Evolutionary conservation across 1,284 basidiomycete genomes (phyloP), one percentile per base, ranked within the genome.

Genomic region (Sporisorium reilianum): DNA sequence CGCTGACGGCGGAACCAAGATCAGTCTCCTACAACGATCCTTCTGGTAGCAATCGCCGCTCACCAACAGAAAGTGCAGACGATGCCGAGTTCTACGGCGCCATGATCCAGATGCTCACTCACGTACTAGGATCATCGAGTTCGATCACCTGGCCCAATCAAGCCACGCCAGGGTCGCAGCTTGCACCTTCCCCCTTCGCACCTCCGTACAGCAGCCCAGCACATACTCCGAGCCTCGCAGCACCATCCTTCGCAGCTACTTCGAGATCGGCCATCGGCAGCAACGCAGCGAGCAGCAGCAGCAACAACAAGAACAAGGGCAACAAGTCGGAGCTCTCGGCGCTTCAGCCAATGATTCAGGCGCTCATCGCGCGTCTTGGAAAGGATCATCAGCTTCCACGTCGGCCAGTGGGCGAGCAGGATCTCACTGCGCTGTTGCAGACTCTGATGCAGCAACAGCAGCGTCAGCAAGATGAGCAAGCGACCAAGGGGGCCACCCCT

Each of bases 91-190:
- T 80, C 55, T 80, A 80, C 50, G 59, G 71, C 32, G 73, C 72
- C 25, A 76, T 77, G 55, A 80, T 80, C 42, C 79, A 80, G 58
- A 75, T 80, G 62, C 73, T 80, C 46, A 80, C 79, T 10, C 77
- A 79, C 40, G 67, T 80, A 4, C 62, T 80, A 16, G 79, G 79
- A 12, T 77, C 77, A 22, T 78, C 77, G 14, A 68, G 72, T 54
- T 67, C 71, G 9, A 36, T 64, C 26, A 41, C 64, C 1, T 79
- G 77, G 77, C 72, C 71, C 20, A 61, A 59, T 44, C 64, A 71
- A 14, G 44, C 56, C 5, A 71, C 67, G 8, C 69, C 74, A 2
- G 64, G 55, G 20, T 67, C 70, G 12, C 70, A 74, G 54, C 57
- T 74, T 6, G 64, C 65, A 5, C 58, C 73, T 3, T 72, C 73